A percentile compares a stretch with the other conserved stretches of the same genome.
phyloP scores from a whole-genome alignment of 1,139 yeast genomes.

The Kodamaea plutei region DNA sequence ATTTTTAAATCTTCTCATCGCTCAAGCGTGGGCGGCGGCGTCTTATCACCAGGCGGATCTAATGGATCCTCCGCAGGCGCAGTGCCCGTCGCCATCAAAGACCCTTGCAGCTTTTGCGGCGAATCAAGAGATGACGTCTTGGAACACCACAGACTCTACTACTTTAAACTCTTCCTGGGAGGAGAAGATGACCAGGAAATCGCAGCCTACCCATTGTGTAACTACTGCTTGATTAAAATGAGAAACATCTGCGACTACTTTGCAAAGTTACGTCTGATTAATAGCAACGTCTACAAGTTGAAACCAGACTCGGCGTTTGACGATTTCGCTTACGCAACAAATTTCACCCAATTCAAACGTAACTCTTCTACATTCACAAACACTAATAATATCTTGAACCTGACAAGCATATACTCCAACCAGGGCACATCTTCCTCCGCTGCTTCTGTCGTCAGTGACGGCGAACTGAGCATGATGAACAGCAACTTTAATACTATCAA shows the following conservation, averaged over 20 bases:
- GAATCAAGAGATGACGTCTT: constrained; percentile 65
- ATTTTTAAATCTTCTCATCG: constrained; percentile 42
- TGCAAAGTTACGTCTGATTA: constrained; percentile 65
- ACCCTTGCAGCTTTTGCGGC: constrained; percentile 80
- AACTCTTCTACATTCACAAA: constrained; percentile 10
- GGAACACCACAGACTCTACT: constrained; percentile 75
- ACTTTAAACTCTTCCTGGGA: constrained; percentile 42
- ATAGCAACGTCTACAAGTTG: constrained; percentile 44
- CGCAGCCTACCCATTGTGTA: constrained; percentile 69
- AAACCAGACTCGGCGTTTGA: constrained; percentile 22
- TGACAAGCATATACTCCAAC: constrained; percentile 3
- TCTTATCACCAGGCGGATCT: not conserved
- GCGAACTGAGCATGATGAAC: constrained; percentile 10
- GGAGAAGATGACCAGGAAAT: constrained; percentile 23
- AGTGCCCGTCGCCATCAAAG: constrained; percentile 65
- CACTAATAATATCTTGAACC: constrained; percentile 3
- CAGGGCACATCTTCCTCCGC: constrained; percentile 4
- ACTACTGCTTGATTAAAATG: constrained; percentile 73
- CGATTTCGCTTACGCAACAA: constrained; percentile 15
- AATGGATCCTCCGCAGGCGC: not conserved
- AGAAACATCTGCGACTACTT: constrained; percentile 77
- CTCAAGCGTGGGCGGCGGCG: not conserved
- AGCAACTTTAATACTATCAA: constrained; percentile 10
- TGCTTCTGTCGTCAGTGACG: constrained; percentile 5
- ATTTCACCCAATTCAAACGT: constrained; percentile 18